Percentiles rank a stretch among this genome's conserved stretches.
phyloP scores from a whole-genome alignment of 1,284 basidiomycete species.

The Quambalaria eucalypti region DNA sequence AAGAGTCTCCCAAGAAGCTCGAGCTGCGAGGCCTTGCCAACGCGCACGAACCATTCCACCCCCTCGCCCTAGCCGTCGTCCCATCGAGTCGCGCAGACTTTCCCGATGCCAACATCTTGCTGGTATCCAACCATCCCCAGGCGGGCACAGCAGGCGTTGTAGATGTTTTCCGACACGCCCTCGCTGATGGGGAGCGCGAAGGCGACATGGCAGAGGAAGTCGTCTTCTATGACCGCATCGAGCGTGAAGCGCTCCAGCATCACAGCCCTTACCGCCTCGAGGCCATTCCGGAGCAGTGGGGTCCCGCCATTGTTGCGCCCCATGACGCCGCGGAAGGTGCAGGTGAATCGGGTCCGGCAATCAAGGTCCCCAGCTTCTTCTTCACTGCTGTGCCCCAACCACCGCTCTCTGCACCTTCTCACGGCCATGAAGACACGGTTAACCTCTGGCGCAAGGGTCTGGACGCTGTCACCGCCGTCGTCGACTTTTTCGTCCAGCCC shows the following conservation, averaged over 20 bases:
- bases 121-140: not conserved
- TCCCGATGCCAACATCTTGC: not conserved
- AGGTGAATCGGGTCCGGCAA: not conserved
- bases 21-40: not conserved
- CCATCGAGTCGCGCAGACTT: not conserved
- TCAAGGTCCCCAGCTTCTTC: slow-evolving; percentile 1
- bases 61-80: not conserved
- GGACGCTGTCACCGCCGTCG: not conserved
- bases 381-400: not conserved
- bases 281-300: not conserved
- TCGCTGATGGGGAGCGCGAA: too few species aligned
- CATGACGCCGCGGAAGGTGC: not conserved
- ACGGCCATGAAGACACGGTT: too few species aligned
- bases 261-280: not conserved
- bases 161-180: not conserved
- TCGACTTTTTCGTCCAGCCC: too few species aligned
- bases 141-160: not conserved
- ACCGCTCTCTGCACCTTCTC: too few species aligned
- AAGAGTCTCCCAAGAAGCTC: not conserved
- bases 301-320: not conserved
- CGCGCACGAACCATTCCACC: not conserved
- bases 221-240: not conserved
- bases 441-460: not conserved
- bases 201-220: not conserved
- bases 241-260: not conserved